Evolutionary conservation across 768 basidiomycete genomes (phyloP).

Genomic region (Lyophyllum decastes): DNA sequence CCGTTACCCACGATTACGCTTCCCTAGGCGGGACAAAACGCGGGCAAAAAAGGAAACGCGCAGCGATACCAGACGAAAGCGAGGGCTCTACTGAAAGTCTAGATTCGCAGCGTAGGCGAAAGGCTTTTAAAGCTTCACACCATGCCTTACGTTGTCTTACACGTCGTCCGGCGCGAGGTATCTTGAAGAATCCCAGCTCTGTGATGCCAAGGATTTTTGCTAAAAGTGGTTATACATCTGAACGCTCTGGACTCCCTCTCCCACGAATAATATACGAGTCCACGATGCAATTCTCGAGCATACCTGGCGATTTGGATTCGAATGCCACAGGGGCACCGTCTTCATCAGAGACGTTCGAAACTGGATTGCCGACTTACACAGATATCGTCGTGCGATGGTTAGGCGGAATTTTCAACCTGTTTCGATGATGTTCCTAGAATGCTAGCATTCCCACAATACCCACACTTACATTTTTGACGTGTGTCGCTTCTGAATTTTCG

Average conservation of each 20-base stretch:
- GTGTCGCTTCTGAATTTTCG: neutral
- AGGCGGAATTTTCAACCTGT: neutral
- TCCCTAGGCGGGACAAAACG: neutral
- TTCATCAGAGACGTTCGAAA: neutral
- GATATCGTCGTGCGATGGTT: neutral
- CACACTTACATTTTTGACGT: neutral
- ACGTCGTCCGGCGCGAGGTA: neutral
- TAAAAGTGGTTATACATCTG: neutral
- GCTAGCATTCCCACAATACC: neutral
- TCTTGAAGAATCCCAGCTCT: conserved; percentile 1
- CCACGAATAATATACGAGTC: neutral
- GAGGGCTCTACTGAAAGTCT: neutral
- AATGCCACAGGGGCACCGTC: neutral
- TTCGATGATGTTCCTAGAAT: neutral
- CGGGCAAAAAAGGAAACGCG: neutral
- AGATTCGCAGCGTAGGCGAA: neutral
- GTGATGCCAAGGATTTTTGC: neutral
- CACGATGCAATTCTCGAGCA: neutral
- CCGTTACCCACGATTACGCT: neutral
- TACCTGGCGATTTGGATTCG: neutral
- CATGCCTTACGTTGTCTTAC: neutral
- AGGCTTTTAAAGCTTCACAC: neutral
- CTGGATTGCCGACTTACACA: neutral
- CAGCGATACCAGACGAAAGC: neutral
- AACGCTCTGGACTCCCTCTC: neutral